Conservation (phyloP, 2,329 filamentous ascomycete species). For the Tolypocladium amazonense region DNA sequence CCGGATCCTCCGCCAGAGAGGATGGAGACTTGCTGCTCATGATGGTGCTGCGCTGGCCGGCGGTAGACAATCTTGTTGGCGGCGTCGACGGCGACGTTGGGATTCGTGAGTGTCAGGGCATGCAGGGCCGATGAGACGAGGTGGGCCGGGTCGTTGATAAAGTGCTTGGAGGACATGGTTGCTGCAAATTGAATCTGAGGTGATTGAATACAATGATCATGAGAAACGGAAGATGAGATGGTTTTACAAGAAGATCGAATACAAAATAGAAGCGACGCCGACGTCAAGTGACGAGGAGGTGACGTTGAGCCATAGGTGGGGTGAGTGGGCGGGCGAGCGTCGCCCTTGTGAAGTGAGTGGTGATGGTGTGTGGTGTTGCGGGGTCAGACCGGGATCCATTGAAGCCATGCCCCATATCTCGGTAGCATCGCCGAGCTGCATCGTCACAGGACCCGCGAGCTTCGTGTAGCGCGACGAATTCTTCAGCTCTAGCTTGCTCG, state of each 20-base stretch:
- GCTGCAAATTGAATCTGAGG: background rate
- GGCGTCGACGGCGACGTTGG: conserved; percentile 65
- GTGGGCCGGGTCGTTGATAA: conserved; percentile 72
- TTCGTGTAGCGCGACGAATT: background rate
- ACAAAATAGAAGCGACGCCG: background rate
- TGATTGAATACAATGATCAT: background rate
- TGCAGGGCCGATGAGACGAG: conserved; percentile 70
- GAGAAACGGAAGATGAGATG: background rate
- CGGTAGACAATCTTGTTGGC: conserved; percentile 79
- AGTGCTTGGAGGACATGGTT: conserved; percentile 61
- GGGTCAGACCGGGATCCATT: background rate
- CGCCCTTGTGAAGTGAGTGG: background rate
- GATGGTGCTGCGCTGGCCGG: conserved; percentile 30
- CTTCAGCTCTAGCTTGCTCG: background rate
- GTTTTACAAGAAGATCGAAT: too few species aligned
- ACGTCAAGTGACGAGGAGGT: background rate
- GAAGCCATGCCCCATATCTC: background rate
- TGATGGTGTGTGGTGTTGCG: background rate
- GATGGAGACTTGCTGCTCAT: conserved; percentile 57
- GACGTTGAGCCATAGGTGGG: background rate
- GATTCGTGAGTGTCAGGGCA: conserved; percentile 73
- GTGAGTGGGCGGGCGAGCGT: background rate
- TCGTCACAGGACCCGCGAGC: background rate
- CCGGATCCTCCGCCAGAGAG: conserved; percentile 83
- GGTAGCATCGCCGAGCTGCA: background rate